A percentile compares a stretch with the other conserved stretches of the same genome.
Evolutionary conservation across 139 green algal species (phyloP).

Genomic region (Astrephomene gubernaculifera): DNA sequence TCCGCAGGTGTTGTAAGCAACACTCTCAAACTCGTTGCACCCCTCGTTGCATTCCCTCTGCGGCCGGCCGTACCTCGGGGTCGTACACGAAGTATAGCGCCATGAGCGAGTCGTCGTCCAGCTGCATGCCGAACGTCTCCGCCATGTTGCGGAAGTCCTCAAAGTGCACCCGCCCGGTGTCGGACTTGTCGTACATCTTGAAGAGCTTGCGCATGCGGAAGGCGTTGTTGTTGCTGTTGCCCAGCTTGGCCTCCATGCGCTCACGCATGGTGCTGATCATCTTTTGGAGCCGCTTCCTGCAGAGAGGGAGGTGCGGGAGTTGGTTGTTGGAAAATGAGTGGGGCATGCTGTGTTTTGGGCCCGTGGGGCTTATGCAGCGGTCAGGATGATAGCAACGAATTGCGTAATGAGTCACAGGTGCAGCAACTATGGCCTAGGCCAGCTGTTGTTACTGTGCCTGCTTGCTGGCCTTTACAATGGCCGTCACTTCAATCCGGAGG

Average conservation of each 20-base stretch:
- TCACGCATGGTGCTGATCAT: conserved; percentile 85
- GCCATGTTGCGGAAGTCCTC: conserved; percentile 85
- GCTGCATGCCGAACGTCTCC: conserved; percentile 90
- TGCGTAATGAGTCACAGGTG: too few relatives aligned
- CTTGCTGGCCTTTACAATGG: too few relatives aligned
- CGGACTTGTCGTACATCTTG: conserved; percentile 79
- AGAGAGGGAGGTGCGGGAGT: neutral
- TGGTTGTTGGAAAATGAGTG: neutral
- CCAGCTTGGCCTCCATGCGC: conserved; percentile 81
- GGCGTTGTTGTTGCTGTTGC: conserved; percentile 83
- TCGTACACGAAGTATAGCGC: conserved; percentile 78
- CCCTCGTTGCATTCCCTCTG: too few relatives aligned
- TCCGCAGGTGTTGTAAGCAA: too few relatives aligned
- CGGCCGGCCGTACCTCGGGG: conserved; percentile 36
- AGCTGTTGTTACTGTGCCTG: too few relatives aligned
- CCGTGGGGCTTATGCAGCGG: too few relatives aligned
- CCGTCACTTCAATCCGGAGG: too few relatives aligned
- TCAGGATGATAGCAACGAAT: too few relatives aligned
- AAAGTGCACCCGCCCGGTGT: conserved; percentile 76
- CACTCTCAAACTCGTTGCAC: too few relatives aligned
- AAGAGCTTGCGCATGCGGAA: conserved; percentile 87
- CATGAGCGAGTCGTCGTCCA: conserved; percentile 87
- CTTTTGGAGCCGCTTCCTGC: conserved; percentile 79
- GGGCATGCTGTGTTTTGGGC: too few relatives aligned
- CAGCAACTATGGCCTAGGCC: too few relatives aligned